A percentile compares a stretch with the other conserved stretches of the same genome.
Conservation (phyloP, 371 early-diverging fungal genomes). For the Mortierella sp. region DNA sequence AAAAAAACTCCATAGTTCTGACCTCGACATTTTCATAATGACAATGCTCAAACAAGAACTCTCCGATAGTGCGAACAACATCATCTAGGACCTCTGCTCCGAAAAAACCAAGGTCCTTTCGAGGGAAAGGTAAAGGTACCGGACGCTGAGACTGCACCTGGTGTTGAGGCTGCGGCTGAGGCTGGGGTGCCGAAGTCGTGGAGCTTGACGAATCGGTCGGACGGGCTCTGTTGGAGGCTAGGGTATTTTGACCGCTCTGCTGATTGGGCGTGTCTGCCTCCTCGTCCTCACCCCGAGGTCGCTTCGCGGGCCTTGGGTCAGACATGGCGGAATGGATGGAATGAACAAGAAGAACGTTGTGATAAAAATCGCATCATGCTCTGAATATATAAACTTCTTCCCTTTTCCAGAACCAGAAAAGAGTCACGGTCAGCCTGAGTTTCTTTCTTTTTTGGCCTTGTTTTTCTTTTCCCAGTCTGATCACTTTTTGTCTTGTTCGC, state of each 20-base stretch:
- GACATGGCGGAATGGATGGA: slow-evolving; percentile 22
- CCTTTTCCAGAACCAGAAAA: too few relatives aligned
- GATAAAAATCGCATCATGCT: too few relatives aligned
- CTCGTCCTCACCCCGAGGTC: slow-evolving; percentile 19
- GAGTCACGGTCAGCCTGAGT: too few relatives aligned
- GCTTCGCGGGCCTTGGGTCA: slow-evolving; percentile 22
- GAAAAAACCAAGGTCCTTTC: slow-evolving; percentile 49
- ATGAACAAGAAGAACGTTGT: too few relatives aligned
- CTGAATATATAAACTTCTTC: too few relatives aligned
- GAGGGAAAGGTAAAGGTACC: slow-evolving; percentile 8
- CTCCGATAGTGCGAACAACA: slow-evolving; percentile 65
- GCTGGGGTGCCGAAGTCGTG: slow-evolving; percentile 3
- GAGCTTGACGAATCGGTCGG: slow-evolving; percentile 1
- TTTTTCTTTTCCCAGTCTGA: too few relatives aligned
- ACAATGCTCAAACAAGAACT: slow-evolving; percentile 68
- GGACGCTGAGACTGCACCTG: slow-evolving; percentile 23
- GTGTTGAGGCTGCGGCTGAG: not conserved
- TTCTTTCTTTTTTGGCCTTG: too few relatives aligned
- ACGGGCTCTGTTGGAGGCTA: slow-evolving; percentile 17
- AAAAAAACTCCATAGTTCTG: slow-evolving; percentile 3
- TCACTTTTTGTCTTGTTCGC: too few relatives aligned
- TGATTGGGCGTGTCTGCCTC: not conserved
- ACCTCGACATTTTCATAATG: slow-evolving; percentile 71
- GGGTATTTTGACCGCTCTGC: not conserved
- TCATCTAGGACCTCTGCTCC: slow-evolving; percentile 68